These are phyloP conservation scores for Castanea sativa DNA, from an alignment of 306 rosid genomes.

Conservation along the genomic window DNA sequence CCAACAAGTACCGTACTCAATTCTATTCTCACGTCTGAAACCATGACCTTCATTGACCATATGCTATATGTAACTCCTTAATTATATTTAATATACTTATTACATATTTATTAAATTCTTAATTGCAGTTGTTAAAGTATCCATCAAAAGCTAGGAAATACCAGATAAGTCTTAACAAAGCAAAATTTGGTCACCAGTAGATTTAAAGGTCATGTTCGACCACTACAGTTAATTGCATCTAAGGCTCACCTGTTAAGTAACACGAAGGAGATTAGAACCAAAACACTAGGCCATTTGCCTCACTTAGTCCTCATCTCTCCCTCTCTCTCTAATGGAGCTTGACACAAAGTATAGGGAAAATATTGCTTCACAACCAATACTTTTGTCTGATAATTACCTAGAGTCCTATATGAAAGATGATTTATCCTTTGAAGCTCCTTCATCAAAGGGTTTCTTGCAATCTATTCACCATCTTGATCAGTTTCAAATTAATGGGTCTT, in stretches of 20 bases:
- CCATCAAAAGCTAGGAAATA: slow-evolving; percentile 14
- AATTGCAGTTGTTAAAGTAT: slow-evolving; percentile 27
- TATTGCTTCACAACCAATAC: slow-evolving; percentile 30
- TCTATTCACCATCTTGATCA: too few species aligned
- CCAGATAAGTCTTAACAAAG: neutral
- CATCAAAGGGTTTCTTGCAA: too few species aligned
- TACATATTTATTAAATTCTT: slow-evolving; percentile 25
- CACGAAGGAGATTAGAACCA: slow-evolving; percentile 22
- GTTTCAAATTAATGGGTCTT: slow-evolving; percentile 38
- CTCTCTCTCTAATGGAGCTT: slow-evolving; percentile 51
- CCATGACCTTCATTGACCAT: slow-evolving; percentile 33
- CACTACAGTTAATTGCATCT: slow-evolving; percentile 32
- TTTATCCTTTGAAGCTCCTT: too few species aligned
- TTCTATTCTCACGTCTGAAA: neutral
- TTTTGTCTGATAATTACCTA: slow-evolving; percentile 34
- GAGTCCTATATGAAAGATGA: too few species aligned
- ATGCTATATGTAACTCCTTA: slow-evolving; percentile 30
- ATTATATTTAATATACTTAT: slow-evolving; percentile 7
- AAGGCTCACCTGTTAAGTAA: slow-evolving; percentile 42
- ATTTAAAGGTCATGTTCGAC: slow-evolving; percentile 28
- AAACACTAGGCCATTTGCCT: slow-evolving; percentile 28
- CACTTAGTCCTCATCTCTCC: slow-evolving; percentile 18
- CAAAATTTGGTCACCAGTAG: slow-evolving; percentile 31
- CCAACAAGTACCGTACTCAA: too few species aligned
- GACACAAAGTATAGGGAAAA: slow-evolving; percentile 40